Evolutionary conservation across 805 yeast species (phyloP), one percentile per base, ranked within the genome.

Genomic region (Yarrowia phangngaensis): DNA sequence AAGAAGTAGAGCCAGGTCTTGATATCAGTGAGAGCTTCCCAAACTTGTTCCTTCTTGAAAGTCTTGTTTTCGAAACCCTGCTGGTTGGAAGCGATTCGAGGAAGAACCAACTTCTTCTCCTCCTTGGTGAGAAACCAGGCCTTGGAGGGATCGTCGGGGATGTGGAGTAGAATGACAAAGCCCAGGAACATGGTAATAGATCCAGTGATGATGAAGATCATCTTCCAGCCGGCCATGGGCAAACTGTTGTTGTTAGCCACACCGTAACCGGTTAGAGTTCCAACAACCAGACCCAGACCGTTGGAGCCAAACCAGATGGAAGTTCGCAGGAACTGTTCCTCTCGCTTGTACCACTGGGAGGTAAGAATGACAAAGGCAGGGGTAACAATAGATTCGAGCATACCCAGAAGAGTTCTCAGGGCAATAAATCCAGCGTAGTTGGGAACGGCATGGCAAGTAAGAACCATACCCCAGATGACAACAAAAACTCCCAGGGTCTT

Each of bases 301-400:
- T 70, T 62, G 45, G 57, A 57, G 2, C 69, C 67, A 53, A 71
- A 67, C 73, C 76, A 74, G 19, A 69, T 54, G 20, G 70, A 63
- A 1, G 68, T 59, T 38, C 77, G 60, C 41, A 53, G 28, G 15
- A 81, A 81, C 41, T 78, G 76, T 54, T 66, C 67, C 23, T 58
- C 55, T 14, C 64, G 55, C 52, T 66, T 72, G 70, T 78, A 80
- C 74, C 79, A 80, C 60, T 76, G 80, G 19, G 76, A 61, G 4
- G 82, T 79, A 36, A 79, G 58, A 20, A 76, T 65, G 23, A 77
- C 73, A 61, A 75, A 75, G 3, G 79, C 73, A 2, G 85, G 84
- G 16, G 78, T 72, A 16, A 78, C 71, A 16, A 71, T 66, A 51
- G 76, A 67, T 58, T 78, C 84, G 1, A 76, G 62, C 47, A 69